phyloP scores from a whole-genome alignment of 2,329 filamentous ascomycete species.

The Colletotrichum acutatum region DNA sequence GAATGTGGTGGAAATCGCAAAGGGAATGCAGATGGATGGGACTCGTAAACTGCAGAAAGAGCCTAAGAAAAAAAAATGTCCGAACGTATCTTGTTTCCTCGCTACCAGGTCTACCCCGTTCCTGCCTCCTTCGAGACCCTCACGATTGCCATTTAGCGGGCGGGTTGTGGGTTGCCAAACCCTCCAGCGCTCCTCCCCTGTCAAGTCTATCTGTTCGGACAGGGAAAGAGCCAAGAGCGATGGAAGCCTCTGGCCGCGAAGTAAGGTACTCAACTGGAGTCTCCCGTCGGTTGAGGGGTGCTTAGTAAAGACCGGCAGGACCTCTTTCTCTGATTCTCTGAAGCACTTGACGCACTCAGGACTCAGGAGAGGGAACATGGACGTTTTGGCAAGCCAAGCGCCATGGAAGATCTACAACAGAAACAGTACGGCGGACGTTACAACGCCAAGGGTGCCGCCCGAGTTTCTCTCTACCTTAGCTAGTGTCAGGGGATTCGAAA shows the following conservation, averaged over 20 bases:
- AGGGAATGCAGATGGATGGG: background rate
- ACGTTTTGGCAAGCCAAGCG: background rate
- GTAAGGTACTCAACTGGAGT: no score
- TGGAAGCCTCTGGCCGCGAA: background rate
- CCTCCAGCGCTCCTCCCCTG: background rate
- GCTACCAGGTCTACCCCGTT: conserved; percentile 23
- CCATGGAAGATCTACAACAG: background rate
- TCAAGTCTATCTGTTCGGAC: background rate
- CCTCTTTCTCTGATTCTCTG: background rate
- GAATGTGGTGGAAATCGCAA: background rate
- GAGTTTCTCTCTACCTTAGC: background rate
- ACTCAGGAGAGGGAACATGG: background rate
- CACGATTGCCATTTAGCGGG: conserved; percentile 10
- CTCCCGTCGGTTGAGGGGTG: background rate
- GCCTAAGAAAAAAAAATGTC: conserved; percentile 27
- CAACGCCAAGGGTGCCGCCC: conserved; percentile 25
- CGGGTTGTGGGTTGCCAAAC: conserved; percentile 17
- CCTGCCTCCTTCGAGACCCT: background rate
- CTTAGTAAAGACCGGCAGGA: background rate
- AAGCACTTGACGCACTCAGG: background rate
- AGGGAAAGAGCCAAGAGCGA: background rate
- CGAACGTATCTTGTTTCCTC: conserved; percentile 32
- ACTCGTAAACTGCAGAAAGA: background rate
- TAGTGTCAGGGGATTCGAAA: conserved; percentile 1
- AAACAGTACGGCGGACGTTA: conserved; percentile 24